Evolutionary conservation across 139 green algal species (phyloP).

Genomic region (Marvania coccoides): DNA sequence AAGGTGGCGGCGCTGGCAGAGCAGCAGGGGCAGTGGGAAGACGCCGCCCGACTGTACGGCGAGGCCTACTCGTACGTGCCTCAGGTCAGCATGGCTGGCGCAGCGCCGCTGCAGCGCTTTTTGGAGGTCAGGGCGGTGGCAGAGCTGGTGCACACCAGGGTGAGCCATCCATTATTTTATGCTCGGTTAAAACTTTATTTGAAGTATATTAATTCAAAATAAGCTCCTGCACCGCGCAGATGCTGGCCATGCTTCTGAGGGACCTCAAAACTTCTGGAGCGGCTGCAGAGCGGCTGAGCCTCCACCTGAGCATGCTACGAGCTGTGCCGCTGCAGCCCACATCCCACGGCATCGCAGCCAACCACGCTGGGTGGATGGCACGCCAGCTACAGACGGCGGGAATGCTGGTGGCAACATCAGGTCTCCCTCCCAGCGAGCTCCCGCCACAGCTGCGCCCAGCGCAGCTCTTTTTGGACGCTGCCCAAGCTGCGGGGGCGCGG

Average conservation of each 20-base stretch:
- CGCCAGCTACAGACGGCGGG: neutral
- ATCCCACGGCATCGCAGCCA: neutral
- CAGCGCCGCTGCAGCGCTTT: slow-evolving; percentile 26
- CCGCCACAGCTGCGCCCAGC: neutral
- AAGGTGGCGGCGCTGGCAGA: slow-evolving; percentile 42
- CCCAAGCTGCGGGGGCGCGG: neutral
- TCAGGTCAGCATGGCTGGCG: neutral
- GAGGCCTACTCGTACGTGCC: slow-evolving; percentile 29
- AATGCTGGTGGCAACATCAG: neutral
- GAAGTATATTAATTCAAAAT: neutral
- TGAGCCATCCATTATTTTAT: neutral
- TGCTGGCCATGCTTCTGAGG: slow-evolving; percentile 39
- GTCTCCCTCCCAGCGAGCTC: neutral
- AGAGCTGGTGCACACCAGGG: slow-evolving; percentile 41
- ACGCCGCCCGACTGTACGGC: slow-evolving; percentile 29
- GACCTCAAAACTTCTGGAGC: slow-evolving; percentile 15
- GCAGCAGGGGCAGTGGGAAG: slow-evolving; percentile 33
- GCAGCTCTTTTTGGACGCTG: neutral
- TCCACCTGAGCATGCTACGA: slow-evolving; percentile 4
- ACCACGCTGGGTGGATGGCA: neutral
- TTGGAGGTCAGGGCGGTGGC: slow-evolving; percentile 29
- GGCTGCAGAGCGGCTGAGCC: slow-evolving; percentile 22
- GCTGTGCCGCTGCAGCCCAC: neutral
- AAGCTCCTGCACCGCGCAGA: slow-evolving; percentile 3
- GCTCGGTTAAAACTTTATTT: neutral